A percentile compares a stretch with the other conserved stretches of the same genome.
These are phyloP conservation scores for Dryas octopetala DNA, from an alignment of 306 rosid genomes.

Conservation along the genomic window DNA sequence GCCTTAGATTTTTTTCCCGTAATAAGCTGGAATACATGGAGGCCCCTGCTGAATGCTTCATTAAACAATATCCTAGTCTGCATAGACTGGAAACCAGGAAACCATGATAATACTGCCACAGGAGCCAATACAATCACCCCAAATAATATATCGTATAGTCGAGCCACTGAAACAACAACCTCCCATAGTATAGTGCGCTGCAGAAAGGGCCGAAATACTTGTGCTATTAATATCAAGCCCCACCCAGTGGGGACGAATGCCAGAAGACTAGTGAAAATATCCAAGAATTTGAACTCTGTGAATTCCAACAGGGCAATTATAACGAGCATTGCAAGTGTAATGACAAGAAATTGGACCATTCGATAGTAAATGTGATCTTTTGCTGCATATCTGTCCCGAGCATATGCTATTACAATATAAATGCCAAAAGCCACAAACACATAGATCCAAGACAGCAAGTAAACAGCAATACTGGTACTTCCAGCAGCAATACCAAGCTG, in stretches of 20 bases:
- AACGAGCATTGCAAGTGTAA: conserved; percentile 47
- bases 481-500: conserved; percentile 70
- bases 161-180: conserved; percentile 57
- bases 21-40: conserved; percentile 69
- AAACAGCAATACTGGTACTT: conserved; percentile 63
- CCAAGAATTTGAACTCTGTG: conserved; percentile 54
- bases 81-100: conserved; percentile 90
- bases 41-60: conserved; percentile 87
- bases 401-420: conserved; percentile 57
- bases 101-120: conserved; percentile 81
- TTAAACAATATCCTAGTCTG: conserved; percentile 87
- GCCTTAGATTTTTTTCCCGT: conserved; percentile 49
- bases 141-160: conserved; percentile 70
- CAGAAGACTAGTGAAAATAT: conserved; percentile 70
- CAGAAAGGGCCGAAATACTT: conserved; percentile 66
- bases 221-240: conserved; percentile 79
- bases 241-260: conserved; percentile 93
- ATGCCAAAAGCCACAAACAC: conserved; percentile 56
- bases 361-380: conserved; percentile 77
- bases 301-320: conserved; percentile 60
- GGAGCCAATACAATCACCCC: conserved; percentile 73
- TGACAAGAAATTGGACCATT: conserved; percentile 62
- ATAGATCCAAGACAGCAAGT: conserved; percentile 77
- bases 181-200: conserved; percentile 56
- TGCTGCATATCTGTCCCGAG: conserved; percentile 54